Base-by-base conservation (phyloP, 2,329 filamentous ascomycete genomes). In the Exophiala sp. region DNA sequence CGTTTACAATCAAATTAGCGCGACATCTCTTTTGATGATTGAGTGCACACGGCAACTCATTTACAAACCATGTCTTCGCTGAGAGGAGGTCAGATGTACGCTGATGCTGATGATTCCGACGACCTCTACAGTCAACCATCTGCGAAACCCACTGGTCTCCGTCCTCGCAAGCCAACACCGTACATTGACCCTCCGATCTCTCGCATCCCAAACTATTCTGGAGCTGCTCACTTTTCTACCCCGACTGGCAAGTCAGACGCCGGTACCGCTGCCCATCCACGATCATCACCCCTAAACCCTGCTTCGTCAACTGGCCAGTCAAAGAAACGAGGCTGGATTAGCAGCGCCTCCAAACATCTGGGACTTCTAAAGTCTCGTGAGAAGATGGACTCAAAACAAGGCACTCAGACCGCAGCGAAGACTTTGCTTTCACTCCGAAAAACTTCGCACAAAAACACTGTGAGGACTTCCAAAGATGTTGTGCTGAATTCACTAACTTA, bases 341-440 rank as follows among this genome's bases (percentile, higher is more conserved):
- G 46, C 8, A 51, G 52, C 21, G 45, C 48, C 3, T 55, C 52
- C 6, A 51, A 48, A 18, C 48, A 43, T 46, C 21, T 55, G 7
- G 29, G 40, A 2, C 37, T 55, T 11, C 22, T 27, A 19, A 52
- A 40, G 14, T 38, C 46, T 22, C 43, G 47, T 3, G 43, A 37
- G 18, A 45, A 51, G 39, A 18, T 35, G 16, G 43, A 44, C 39
- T 42, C 39, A 23, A 21, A 38, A n/a, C 18, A 22, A 29, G 27
- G n/a, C 11, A 37, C 6, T 16, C 23, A 23, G 9, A 21, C 18
- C 16, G 2, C 19, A 9, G 16, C 29, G n/a, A 29, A 18, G 8
- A 19, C 9, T n/a, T 11, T 23, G 22, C 8, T 27, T 3, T n/a
- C 46, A 10, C 38, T 9, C 5, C n/a, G 22, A n/a, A 22, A 14